A percentile compares a stretch with the other conserved stretches of the same genome.
phyloP scores from a whole-genome alignment of 140 eudicot genomes.

The Senecio squalidus region DNA sequence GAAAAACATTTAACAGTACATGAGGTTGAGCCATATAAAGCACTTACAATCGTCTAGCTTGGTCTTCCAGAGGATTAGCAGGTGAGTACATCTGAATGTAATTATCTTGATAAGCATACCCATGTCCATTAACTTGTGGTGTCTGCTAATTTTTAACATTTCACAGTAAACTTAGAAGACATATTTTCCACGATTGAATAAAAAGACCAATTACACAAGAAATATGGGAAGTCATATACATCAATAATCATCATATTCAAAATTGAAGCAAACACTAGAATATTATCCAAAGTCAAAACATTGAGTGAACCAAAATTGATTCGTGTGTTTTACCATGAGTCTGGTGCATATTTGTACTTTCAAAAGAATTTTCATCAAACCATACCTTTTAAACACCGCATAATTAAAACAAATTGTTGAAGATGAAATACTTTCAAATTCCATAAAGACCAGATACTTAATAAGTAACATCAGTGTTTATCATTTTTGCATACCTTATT shows the following conservation, averaged over 20 bases:
- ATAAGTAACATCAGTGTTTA: neutral
- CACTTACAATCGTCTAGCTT: slow-evolving; percentile 64
- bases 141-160: slow-evolving; percentile 29
- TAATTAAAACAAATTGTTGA: neutral
- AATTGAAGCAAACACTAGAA: too few relatives aligned
- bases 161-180: neutral
- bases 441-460: neutral
- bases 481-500: slow-evolving; percentile 72
- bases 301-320: neutral
- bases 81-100: slow-evolving; percentile 30
- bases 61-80: slow-evolving; percentile 35
- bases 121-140: slow-evolving; percentile 31
- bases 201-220: slow-evolving; percentile 6
- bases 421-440: neutral
- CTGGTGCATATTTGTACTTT: neutral
- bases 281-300: neutral
- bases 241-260: slow-evolving; percentile 10
- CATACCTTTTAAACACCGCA: too few relatives aligned
- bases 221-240: neutral
- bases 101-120: slow-evolving; percentile 43
- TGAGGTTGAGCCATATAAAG: slow-evolving; percentile 11
- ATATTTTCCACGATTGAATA: neutral
- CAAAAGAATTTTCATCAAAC: neutral
- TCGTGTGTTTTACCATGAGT: neutral
- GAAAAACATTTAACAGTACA: slow-evolving; percentile 2